A percentile compares a stretch with the other conserved stretches of the same genome.
phyloP scores from a whole-genome alignment of 2,329 filamentous ascomycete species.

The Calonectria henricotiae region DNA sequence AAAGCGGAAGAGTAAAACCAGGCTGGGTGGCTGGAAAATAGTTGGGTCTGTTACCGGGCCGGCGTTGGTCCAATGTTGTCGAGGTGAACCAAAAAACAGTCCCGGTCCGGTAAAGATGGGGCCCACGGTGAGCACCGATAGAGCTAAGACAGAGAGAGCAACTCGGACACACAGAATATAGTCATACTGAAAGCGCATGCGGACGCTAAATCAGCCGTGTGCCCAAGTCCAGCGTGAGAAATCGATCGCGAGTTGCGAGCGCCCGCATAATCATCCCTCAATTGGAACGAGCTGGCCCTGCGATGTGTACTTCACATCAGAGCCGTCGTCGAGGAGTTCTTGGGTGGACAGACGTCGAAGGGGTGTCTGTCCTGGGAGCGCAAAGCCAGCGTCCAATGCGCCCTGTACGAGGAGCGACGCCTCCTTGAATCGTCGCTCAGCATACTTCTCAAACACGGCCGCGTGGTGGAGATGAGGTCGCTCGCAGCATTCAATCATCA shows the following conservation, averaged over 20 bases:
- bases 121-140: slow-evolving; percentile 34
- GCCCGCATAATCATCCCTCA: slow-evolving; percentile 50
- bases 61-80: slow-evolving; percentile 22
- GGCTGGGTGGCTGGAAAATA: slow-evolving; percentile 30
- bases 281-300: slow-evolving; percentile 55
- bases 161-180: slow-evolving; percentile 27
- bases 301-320: slow-evolving; percentile 51
- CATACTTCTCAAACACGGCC: slow-evolving; percentile 94
- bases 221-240: slow-evolving; percentile 21
- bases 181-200: slow-evolving; percentile 38
- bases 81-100: slow-evolving; percentile 34
- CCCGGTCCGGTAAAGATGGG: slow-evolving; percentile 36
- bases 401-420: slow-evolving; percentile 85
- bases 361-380: slow-evolving; percentile 61
- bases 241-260: slow-evolving; percentile 30
- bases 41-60: slow-evolving; percentile 43
- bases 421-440: slow-evolving; percentile 88
- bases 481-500: slow-evolving; percentile 91
- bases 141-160: slow-evolving; percentile 34
- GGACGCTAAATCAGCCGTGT: slow-evolving; percentile 31
- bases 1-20: slow-evolving; percentile 24
- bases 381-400: slow-evolving; percentile 77
- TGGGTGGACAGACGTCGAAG: slow-evolving; percentile 58
- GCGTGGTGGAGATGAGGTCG: slow-evolving; percentile 85
- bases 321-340: slow-evolving; percentile 44